Conservation (phyloP, 2,329 filamentous ascomycete genomes). For the Calonectria fujianensis region DNA sequence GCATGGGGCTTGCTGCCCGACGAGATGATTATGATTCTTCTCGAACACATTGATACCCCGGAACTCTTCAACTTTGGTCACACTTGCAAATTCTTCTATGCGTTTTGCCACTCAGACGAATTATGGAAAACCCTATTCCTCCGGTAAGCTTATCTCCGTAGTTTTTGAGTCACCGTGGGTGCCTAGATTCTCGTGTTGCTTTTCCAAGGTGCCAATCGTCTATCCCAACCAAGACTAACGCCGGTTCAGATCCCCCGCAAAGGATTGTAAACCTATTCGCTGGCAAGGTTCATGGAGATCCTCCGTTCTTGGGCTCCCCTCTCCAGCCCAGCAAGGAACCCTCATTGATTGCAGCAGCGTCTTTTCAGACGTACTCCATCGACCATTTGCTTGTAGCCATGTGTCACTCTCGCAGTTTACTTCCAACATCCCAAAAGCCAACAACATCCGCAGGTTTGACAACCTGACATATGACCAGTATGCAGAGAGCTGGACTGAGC, state of each 20-base stretch:
- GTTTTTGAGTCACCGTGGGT: constrained; percentile 35
- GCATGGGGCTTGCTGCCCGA: constrained; percentile 83
- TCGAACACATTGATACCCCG: constrained; percentile 83
- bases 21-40: constrained; percentile 83
- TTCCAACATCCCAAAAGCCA: constrained; percentile 81
- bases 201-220: constrained; percentile 36
- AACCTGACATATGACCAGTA: constrained; percentile 85
- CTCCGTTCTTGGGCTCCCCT: constrained; percentile 78
- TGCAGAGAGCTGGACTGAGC: constrained; percentile 82
- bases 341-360: constrained; percentile 84
- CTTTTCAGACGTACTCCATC: constrained; percentile 92
- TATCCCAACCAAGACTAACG: constrained; percentile 41
- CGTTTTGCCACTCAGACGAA: constrained; percentile 89
- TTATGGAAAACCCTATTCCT: constrained; percentile 92
- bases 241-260: constrained; percentile 52
- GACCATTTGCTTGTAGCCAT: constrained; percentile 92
- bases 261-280: constrained; percentile 59
- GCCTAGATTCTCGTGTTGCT: constrained; percentile 25
- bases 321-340: constrained; percentile 67
- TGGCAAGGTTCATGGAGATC: constrained; percentile 93
- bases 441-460: constrained; percentile 82
- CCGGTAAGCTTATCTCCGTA: constrained; percentile 76
- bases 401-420: constrained; percentile 80
- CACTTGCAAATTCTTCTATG: constrained; percentile 90
- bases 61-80: constrained; percentile 80